Conservation (phyloP, 2,329 filamentous ascomycete species). For the Diaporthe citrichinensis region DNA sequence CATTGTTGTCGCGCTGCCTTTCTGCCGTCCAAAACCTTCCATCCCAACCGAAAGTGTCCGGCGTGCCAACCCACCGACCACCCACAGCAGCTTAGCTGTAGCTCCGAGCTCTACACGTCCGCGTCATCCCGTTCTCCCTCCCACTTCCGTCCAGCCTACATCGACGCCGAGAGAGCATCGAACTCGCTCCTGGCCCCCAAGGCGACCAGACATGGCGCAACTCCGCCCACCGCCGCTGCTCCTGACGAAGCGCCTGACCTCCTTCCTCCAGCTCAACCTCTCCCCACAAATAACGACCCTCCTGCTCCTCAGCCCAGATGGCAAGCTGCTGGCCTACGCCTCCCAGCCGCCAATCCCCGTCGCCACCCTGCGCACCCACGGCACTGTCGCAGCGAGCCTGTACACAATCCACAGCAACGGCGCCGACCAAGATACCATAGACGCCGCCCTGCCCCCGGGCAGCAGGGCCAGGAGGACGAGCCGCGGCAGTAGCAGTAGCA, state of each 20-base stretch:
- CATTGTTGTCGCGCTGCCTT: too few relatives aligned
- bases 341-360: conserved; percentile 64
- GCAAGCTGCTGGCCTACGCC: conserved; percentile 75
- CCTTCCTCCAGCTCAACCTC: conserved; percentile 72
- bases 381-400: conserved; percentile 74
- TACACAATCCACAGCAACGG: conserved; percentile 70
- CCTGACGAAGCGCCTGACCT: conserved; percentile 75
- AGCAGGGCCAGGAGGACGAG: conserved; percentile 40
- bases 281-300: conserved; percentile 70
- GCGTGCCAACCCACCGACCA: background rate
- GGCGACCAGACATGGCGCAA: conserved; percentile 33
- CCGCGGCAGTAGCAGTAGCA: conserved; percentile 36
- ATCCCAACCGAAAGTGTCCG: background rate
- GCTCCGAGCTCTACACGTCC: background rate
- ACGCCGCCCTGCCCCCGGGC: conserved; percentile 47
- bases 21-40: background rate
- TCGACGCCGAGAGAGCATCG: background rate
- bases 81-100: background rate
- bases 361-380: conserved; percentile 71
- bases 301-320: conserved; percentile 71
- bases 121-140: background rate
- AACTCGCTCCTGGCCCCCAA: background rate
- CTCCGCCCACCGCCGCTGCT: conserved; percentile 66
- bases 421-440: conserved; percentile 56
- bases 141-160: background rate